Base-by-base conservation (phyloP, 495 filamentous ascomycete species). In the Penicillium odoratum region DNA sequence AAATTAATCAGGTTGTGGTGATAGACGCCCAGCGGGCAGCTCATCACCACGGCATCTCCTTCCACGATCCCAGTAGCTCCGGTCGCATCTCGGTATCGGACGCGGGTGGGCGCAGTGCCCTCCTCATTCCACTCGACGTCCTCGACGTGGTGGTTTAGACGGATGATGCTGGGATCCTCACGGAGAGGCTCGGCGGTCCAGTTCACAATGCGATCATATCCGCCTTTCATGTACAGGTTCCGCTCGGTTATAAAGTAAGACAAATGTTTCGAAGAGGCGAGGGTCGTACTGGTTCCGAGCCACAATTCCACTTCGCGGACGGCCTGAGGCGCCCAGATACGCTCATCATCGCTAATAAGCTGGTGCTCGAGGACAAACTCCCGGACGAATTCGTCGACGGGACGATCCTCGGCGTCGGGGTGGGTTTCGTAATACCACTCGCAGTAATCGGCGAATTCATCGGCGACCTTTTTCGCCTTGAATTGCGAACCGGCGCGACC, bases 221-320 rank as follows among this genome's bases (percentile, higher is more conserved):
- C 64, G 29, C 64, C 64, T 43, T 67, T 64, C 64, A 67, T 67
- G 40, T 67, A 67, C 6, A 67, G 52, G 51, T 67, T 67, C 13
- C 64, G 64, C 55, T 67, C 64, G 3, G 64, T 67, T 5, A 67
- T 64, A 28, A 67, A 67, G 31, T 67, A 67, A 26, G 57, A 58
- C 30, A 67, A 52, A 51, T 67, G 61, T 30, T 64, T 64, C n/a
- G 58, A 64, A n/a, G 64, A 67, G 45, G 64, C 64, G 47, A 58
- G 42, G 3, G 58, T 53, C 28, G 58, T 67, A 44, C 57, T 59
- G 7, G 61, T 67, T 1, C 61, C 64, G 26, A 67, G 51, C 64
- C 64, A 67, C 16, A 64, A 10, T 55, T 67, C 64, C 4, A 67
- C 58, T 42, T 67, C 64, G 31, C 64, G 64, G 36, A 67, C 36